Base-by-base conservation (phyloP, 495 filamentous ascomycete species). In the Gamarada debralockiae region DNA sequence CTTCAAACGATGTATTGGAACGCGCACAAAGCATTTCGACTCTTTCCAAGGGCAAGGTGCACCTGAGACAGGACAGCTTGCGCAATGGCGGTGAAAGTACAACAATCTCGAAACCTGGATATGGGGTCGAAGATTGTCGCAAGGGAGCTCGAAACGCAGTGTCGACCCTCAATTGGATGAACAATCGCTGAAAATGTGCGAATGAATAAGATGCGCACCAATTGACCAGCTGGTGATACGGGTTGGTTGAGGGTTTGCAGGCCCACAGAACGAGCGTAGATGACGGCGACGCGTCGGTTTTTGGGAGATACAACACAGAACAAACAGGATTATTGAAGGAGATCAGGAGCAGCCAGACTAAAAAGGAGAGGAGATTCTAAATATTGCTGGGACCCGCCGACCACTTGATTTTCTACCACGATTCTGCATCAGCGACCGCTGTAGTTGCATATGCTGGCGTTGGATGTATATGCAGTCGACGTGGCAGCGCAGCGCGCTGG, bases 1-100 rank as follows among this genome's bases (percentile, higher is more conserved):
- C 56, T 57, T 63, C 60, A 50, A 55, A 55, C 56, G 60, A 60
- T 45, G 21, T 15, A 55, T 41, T 44, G 57, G 50, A 59, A 41
- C n/a, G 50, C 53, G 54, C 60, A 46, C 57, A 63, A 57, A 60
- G 60, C 60, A 63, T 63, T 60, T 63, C 57, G 60, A 50, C 50
- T 63, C 17, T 58, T 29, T 47, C 50, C 21, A 36, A 40, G 9
- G 53, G 50, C 52, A 56, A 62, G 52, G 34, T 29, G 50, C 56
- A 51, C 56, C 56, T 56, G 48, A 50, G 55, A 62, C 55, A 56
- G 55, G 18, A 46, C 15, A 25, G 33, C 22, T 50, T 31, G 58
- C 39, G 31, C 21, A 49, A 25, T 36, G 46, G 54, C 58, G 58
- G 47, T 54, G 51, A 55, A 33, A 48, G 18, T 12, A 38, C 21